Evolutionary conservation across 1,284 basidiomycete species (phyloP).

Genomic region (Trametes polyzona): DNA sequence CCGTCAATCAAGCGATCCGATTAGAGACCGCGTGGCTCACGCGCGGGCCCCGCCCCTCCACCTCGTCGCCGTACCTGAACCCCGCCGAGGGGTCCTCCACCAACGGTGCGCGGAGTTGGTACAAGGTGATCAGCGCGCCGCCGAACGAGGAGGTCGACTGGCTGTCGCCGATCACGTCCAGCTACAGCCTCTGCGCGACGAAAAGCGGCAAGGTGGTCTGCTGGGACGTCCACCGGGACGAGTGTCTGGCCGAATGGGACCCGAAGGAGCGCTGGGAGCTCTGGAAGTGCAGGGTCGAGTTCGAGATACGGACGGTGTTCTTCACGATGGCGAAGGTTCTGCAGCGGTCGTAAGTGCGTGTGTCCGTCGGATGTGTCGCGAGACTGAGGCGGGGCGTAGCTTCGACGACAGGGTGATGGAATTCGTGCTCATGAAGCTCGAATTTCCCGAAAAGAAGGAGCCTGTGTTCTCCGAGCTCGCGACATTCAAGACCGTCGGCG

Average conservation of each 20-base stretch:
- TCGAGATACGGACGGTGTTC: slow-evolving; percentile 68
- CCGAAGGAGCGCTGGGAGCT: slow-evolving; percentile 69
- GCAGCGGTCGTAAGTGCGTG: slow-evolving; percentile 50
- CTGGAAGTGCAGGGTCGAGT: slow-evolving; percentile 78
- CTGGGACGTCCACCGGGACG: slow-evolving; percentile 68
- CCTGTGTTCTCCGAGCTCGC: slow-evolving; percentile 56
- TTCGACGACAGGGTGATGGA: slow-evolving; percentile 39
- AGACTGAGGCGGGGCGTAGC: slow-evolving; percentile 17
- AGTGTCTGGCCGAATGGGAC: slow-evolving; percentile 66
- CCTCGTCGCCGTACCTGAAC: slow-evolving; percentile 25
- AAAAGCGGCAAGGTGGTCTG: slow-evolving; percentile 76
- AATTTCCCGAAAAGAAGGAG: slow-evolving; percentile 34
- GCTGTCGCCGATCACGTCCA: slow-evolving; percentile 74
- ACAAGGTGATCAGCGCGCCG: slow-evolving; percentile 64
- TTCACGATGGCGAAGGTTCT: slow-evolving; percentile 74
- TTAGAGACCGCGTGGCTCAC: slow-evolving; percentile 67
- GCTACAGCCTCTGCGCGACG: slow-evolving; percentile 72
- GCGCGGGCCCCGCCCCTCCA: slow-evolving; percentile 56
- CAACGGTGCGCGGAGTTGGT: slow-evolving; percentile 45
- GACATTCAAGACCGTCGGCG: slow-evolving; percentile 63
- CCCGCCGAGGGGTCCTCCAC: slow-evolving; percentile 3
- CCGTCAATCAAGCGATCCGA: slow-evolving; percentile 61
- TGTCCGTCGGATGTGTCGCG: background rate
- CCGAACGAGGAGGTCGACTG: slow-evolving; percentile 72
- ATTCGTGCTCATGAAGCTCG: slow-evolving; percentile 41